phyloP scores from a whole-genome alignment of 176 grass and related monocot species.

The Pontederia paniculata region DNA sequence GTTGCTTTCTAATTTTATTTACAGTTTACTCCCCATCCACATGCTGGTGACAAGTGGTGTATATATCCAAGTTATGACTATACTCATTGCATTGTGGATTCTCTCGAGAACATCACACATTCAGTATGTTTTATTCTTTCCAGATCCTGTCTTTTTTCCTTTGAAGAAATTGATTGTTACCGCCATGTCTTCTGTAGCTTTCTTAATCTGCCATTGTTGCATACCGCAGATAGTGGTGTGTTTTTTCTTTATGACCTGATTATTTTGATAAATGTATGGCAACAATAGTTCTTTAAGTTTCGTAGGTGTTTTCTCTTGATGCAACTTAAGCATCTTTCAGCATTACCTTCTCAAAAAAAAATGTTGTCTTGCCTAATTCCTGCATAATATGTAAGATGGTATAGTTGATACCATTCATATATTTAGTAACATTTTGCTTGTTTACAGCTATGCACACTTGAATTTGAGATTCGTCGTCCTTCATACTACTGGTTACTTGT shows the following conservation, averaged over 20 bases:
- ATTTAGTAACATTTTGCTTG: conserved; percentile 2
- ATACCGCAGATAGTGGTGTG: too few species aligned
- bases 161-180: neutral
- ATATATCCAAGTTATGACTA: conserved; percentile 99
- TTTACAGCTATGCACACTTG: conserved; percentile 59
- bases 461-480: conserved; percentile 93
- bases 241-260: too few species aligned
- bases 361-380: too few species aligned
- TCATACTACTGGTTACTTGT: conserved; percentile 95
- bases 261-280: too few species aligned
- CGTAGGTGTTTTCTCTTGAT: too few species aligned
- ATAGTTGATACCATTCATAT: neutral
- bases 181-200: neutral
- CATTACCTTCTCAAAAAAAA: too few species aligned
- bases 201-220: too few species aligned
- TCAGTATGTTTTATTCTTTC: conserved; percentile 39
- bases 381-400: too few species aligned
- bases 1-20: conserved; percentile 13
- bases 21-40: conserved; percentile 90
- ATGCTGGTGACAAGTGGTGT: conserved; percentile 94
- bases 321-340: too few species aligned
- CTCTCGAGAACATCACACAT: conserved; percentile 93
- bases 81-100: conserved; percentile 97
- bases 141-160: neutral
- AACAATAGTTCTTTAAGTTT: too few species aligned